A percentile compares a stretch with the other conserved stretches of the same genome.
Conservation (phyloP, 202 grass and related monocot genomes). For the Zoysia matrella region DNA sequence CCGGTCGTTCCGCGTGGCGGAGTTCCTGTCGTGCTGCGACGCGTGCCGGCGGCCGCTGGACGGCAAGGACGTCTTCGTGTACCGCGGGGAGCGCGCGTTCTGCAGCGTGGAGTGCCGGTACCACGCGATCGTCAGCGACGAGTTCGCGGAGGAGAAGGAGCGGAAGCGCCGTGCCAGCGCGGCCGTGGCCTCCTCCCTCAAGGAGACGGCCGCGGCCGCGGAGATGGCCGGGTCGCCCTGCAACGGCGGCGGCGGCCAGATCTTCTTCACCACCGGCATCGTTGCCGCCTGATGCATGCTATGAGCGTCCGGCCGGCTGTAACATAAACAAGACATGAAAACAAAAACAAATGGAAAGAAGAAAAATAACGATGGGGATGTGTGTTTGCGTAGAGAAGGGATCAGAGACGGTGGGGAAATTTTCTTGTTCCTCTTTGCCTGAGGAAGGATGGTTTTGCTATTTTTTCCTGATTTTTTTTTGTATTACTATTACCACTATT, state of each 20-base stretch:
- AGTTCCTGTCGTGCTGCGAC: slow-evolving; percentile 70
- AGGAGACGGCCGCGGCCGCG: neutral
- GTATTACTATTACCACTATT: neutral
- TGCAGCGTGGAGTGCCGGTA: slow-evolving; percentile 93
- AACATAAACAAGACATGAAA: slow-evolving; percentile 17
- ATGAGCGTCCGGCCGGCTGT: neutral
- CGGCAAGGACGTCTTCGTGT: slow-evolving; percentile 92
- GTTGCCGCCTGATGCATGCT: slow-evolving; percentile 46
- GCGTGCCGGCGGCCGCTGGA: slow-evolving; percentile 71
- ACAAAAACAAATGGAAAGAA: neutral
- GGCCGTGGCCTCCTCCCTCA: slow-evolving; percentile 18
- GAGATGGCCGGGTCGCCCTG: slow-evolving; percentile 62
- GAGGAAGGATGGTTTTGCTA: slow-evolving; percentile 23
- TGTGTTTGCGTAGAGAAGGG: slow-evolving; percentile 19
- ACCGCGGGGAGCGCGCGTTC: slow-evolving; percentile 91
- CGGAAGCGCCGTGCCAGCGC: slow-evolving; percentile 21
- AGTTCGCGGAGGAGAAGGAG: slow-evolving; percentile 52
- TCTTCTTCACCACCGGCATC: slow-evolving; percentile 88
- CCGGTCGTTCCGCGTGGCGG: slow-evolving; percentile 52
- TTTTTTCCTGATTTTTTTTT: slow-evolving; percentile 7
- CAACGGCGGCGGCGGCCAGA: slow-evolving; percentile 50
- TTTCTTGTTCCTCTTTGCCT: neutral
- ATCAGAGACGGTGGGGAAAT: neutral
- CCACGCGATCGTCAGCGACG: slow-evolving; percentile 73
- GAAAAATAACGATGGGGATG: slow-evolving; percentile 18